Evolutionary conservation across 345 rosid species (phyloP).

Genomic region (Angophora floribunda): DNA sequence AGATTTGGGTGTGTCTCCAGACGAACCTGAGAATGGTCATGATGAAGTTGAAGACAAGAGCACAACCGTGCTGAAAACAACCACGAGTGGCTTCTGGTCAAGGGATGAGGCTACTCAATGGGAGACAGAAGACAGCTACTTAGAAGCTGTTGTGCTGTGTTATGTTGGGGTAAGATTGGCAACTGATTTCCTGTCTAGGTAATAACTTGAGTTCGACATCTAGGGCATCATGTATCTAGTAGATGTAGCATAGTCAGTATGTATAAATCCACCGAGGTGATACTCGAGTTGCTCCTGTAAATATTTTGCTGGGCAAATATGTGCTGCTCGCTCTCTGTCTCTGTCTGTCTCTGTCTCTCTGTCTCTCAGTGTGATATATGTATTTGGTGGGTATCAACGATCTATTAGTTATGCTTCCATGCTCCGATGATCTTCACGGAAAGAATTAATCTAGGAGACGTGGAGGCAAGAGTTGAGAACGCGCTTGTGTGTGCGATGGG

Average conservation of each 20-base stretch:
- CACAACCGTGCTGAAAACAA: background rate
- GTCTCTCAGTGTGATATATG: background rate
- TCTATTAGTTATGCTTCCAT: background rate
- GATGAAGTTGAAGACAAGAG: background rate
- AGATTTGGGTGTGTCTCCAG: constrained; percentile 50
- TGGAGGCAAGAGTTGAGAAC: background rate
- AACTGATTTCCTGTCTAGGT: background rate
- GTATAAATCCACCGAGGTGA: background rate
- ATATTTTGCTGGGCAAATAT: background rate
- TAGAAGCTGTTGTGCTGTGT: background rate
- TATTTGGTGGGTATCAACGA: background rate
- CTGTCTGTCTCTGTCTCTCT: background rate
- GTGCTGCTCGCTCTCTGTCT: background rate
- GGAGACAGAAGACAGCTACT: background rate
- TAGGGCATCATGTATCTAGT: background rate
- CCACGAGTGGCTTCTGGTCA: background rate
- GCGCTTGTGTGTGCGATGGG: background rate
- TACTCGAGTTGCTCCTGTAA: background rate
- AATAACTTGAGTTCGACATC: background rate
- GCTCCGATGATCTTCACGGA: background rate
- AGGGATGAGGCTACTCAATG: background rate
- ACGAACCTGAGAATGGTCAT: constrained; percentile 20
- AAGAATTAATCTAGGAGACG: background rate
- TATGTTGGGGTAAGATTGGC: background rate
- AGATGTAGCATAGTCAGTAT: background rate